Base-by-base conservation (phyloP, 2,329 filamentous ascomycete genomes). In the Cladosporium sp. region DNA sequence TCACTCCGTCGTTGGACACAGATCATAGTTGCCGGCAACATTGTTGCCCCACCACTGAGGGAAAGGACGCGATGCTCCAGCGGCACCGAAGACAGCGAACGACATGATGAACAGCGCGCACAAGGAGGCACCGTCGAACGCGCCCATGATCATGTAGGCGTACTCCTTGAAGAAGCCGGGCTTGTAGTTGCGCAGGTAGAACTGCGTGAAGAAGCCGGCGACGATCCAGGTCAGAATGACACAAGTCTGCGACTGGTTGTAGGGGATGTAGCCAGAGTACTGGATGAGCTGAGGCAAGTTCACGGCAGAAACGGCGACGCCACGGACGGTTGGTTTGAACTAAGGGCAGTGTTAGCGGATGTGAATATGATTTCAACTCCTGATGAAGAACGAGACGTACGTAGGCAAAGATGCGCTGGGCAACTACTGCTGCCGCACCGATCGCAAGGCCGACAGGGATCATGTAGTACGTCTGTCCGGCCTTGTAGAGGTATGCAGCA, bases 11-110 rank as follows among this genome's bases (percentile, higher is more conserved):
- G 31, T 18, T 4, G 83, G 83, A 68, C 83, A 85, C 46, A 78
- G 74, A 69, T 85, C 83, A 56, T 82, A 83, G 69, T 81, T 78
- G 1, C 82, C 83, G 28, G 80, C 72, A 0, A 68, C 74, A 33
- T 84, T 84, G 61, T 86, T 86, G 0, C 84, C 84, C 83, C 83
- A 86, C 84, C 84, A 86, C 1, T 70, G 72, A 0, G 84, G 83
- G 69, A 86, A 85, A 0, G 81, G 78, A 11, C 76, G 71, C 0
- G 80, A 72, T 1, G 68, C 50, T 1, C 70, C 70, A 35, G 67
- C 69, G 12, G 68, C 70, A 66, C 84, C 84, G 63, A 86, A 85
- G 0, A 86, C 84, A 1, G 84, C 83, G 73, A 86, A 86, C 0
- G 83, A 85, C 14, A 86, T 74, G 49, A 86, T 81, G 62, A 86